Percentiles rank a stretch among this genome's conserved stretches.
Conservation (phyloP, 2,329 filamentous ascomycete genomes). For the Penicillium sp. region DNA sequence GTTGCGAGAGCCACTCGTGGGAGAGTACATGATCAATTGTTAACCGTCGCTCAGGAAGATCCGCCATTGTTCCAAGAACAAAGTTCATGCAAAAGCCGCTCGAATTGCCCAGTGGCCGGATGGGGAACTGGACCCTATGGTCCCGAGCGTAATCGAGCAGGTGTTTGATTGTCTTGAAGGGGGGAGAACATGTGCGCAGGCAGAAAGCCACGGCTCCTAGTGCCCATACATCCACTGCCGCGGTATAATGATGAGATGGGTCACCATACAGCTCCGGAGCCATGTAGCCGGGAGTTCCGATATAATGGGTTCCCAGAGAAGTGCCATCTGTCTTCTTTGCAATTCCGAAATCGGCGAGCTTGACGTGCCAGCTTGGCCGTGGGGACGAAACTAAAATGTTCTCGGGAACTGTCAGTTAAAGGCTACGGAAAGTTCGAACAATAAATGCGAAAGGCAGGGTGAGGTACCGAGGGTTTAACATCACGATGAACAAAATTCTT, state of each 20-base stretch:
- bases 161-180: background rate
- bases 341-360: background rate
- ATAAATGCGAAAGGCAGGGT: too few species aligned
- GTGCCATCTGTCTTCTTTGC: background rate
- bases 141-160: background rate
- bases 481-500: background rate
- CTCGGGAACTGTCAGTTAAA: background rate
- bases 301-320: too few species aligned
- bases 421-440: background rate
- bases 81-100: background rate
- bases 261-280: too few species aligned
- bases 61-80: background rate
- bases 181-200: background rate
- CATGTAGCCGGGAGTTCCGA: too few species aligned
- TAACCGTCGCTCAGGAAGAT: background rate
- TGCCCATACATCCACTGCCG: too few species aligned
- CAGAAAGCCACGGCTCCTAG: background rate
- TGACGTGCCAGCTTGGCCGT: background rate
- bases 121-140: background rate
- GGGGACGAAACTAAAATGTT: background rate
- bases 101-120: background rate
- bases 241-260: too few species aligned
- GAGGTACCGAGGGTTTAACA: background rate
- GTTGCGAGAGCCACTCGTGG: background rate
- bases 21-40: background rate